Percentiles rank a stretch among this genome's conserved stretches.
Evolutionary conservation across 1,139 yeast genomes (phyloP).

Genomic region (Hyphopichia buzzinii): DNA sequence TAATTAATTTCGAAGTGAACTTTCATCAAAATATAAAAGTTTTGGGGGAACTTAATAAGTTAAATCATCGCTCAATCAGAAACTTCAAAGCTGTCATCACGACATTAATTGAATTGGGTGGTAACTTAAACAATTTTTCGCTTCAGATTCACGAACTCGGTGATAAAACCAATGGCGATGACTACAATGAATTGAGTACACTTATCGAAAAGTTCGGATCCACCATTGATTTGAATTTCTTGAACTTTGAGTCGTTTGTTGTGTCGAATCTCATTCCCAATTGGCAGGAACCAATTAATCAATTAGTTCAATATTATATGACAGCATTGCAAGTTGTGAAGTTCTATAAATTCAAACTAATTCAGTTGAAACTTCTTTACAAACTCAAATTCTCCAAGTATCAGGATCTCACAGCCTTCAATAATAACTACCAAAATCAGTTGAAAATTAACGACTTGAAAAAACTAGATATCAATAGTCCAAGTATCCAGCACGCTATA

Average conservation of each 20-base stretch:
- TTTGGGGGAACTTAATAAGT: conserved; percentile 32
- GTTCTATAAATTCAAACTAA: conserved; percentile 45
- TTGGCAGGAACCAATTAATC: conserved; percentile 49
- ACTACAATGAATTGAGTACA: conserved; percentile 28
- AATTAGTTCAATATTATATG: conserved; percentile 38
- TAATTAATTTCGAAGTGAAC: conserved; percentile 34
- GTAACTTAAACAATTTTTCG: conserved; percentile 47
- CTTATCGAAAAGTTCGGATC: conserved; percentile 47
- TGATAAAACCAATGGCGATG: conserved; percentile 10
- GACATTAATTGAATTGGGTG: conserved; percentile 43
- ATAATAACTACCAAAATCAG: conserved; percentile 14
- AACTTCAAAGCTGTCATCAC: conserved; percentile 29
- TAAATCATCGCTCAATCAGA: conserved; percentile 31
- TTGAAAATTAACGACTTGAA: conserved; percentile 25
- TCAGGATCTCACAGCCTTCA: conserved; percentile 36
- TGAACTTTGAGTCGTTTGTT: conserved; percentile 40
- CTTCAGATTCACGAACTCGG: conserved; percentile 38
- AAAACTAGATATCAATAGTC: conserved; percentile 35
- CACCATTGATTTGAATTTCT: conserved; percentile 41
- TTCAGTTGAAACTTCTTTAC: conserved; percentile 42
- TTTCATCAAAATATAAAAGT: conserved; percentile 35
- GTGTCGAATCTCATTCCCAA: conserved; percentile 35
- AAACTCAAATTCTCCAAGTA: conserved; percentile 40
- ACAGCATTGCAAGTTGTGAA: conserved; percentile 39
- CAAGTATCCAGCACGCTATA: conserved; percentile 40